Conservation (phyloP, 306 rosid genomes). For the Cucurbita maxima region DNA sequence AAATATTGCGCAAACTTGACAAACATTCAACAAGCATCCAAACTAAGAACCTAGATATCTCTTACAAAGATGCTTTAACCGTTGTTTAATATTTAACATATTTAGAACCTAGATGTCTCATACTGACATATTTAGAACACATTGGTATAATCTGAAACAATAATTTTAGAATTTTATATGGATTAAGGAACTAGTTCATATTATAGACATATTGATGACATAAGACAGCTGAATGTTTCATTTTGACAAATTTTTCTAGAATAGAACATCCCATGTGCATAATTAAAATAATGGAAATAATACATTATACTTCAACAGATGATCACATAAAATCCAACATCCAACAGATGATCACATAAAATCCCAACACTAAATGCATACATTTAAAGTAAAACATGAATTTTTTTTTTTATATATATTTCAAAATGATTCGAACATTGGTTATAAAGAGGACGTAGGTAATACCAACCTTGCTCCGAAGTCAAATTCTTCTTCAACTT, state of each 20-base stretch:
- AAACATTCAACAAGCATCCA: background rate
- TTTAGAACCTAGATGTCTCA: background rate
- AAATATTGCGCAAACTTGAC: background rate
- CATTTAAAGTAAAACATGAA: background rate
- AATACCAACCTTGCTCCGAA: slow-evolving; percentile 80
- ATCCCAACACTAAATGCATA: background rate
- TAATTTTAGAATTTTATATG: background rate
- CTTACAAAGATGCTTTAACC: background rate
- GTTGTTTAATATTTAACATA: background rate
- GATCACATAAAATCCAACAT: background rate
- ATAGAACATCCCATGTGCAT: background rate
- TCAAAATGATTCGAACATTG: background rate
- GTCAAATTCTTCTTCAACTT: slow-evolving; percentile 50
- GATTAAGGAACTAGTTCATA: background rate
- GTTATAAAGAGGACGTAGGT: background rate
- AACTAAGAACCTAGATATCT: background rate
- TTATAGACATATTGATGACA: background rate
- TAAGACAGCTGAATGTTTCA: background rate
- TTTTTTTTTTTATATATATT: background rate
- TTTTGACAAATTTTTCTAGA: background rate
- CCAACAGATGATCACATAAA: background rate
- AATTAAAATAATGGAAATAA: background rate
- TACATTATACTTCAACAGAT: background rate
- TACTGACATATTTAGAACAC: background rate
- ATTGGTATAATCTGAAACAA: background rate